Conservation (phyloP, 257 asterid species). For the Scutellaria barbata region DNA sequence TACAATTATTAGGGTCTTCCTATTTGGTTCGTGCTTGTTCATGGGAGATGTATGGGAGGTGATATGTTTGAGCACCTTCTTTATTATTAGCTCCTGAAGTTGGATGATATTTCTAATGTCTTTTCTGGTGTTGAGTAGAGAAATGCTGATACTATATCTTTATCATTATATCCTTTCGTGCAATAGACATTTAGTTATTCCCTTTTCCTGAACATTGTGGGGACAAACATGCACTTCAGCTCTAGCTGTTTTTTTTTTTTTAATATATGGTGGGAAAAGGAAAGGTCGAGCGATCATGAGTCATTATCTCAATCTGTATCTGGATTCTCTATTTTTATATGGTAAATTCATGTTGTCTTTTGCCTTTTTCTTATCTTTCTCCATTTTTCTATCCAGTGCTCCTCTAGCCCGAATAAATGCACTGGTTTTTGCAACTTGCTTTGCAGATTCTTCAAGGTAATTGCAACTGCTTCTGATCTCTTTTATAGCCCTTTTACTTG, state of each 20-base stretch:
- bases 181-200: conserved; percentile 7
- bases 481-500: conserved; percentile 15
- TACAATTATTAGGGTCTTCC: conserved; percentile 85
- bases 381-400: conserved; percentile 60
- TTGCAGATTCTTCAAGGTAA: conserved; percentile 85
- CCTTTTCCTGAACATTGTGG: conserved; percentile 3
- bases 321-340: conserved; percentile 18
- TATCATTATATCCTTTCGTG: not conserved
- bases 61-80: conserved; percentile 34
- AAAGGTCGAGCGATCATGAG: conserved; percentile 8
- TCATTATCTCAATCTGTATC: conserved; percentile 25
- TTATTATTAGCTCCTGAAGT: conserved; percentile 30
- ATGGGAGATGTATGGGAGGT: conserved; percentile 99
- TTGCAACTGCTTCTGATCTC: conserved; percentile 18
- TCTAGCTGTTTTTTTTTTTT: not conserved
- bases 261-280: not conserved
- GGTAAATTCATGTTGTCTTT: conserved; percentile 26
- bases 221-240: conserved; percentile 11
- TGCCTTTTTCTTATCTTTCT: conserved; percentile 36
- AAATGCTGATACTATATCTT: conserved; percentile 4
- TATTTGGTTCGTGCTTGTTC: conserved; percentile 88
- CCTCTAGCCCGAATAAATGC: conserved; percentile 84
- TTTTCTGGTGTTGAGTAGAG: not conserved
- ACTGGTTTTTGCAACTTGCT: conserved; percentile 83
- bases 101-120: conserved; percentile 19